These are phyloP conservation scores for Murraya paniculata DNA, from an alignment of 345 rosid species.

Conservation along the genomic window DNA sequence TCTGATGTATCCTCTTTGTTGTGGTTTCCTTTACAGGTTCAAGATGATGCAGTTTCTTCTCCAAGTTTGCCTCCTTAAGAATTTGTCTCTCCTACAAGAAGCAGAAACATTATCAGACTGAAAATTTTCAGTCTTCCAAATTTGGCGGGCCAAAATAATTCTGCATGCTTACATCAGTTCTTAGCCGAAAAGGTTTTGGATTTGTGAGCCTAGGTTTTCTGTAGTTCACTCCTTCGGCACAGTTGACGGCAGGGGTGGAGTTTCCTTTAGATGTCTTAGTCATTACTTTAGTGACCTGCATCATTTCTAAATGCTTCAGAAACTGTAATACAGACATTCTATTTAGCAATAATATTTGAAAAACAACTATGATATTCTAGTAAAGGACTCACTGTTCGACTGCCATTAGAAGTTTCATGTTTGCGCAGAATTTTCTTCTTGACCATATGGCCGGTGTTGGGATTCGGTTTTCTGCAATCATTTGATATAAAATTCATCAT, in stretches of 20 bases:
- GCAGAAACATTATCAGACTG: slow-evolving; percentile 12
- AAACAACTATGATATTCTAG: not conserved
- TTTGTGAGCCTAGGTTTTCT: slow-evolving; percentile 73
- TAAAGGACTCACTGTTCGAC: slow-evolving; percentile 35
- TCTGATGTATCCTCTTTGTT: slow-evolving; percentile 30
- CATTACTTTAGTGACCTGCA: slow-evolving; percentile 39
- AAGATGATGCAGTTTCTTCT: slow-evolving; percentile 47
- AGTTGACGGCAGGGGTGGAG: slow-evolving; percentile 19
- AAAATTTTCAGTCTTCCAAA: not conserved
- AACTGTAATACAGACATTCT: not conserved
- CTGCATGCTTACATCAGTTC: slow-evolving; percentile 90
- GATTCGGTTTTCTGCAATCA: slow-evolving; percentile 36
- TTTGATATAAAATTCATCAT: slow-evolving; percentile 13
- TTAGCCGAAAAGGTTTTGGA: slow-evolving; percentile 94
- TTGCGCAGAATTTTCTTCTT: slow-evolving; percentile 39
- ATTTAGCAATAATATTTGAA: not conserved
- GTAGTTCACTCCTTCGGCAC: slow-evolving; percentile 40
- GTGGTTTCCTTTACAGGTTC: slow-evolving; percentile 40
- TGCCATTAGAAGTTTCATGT: slow-evolving; percentile 32
- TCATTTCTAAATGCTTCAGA: slow-evolving; percentile 17
- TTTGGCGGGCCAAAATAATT: slow-evolving; percentile 2
- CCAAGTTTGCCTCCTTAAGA: slow-evolving; percentile 74
- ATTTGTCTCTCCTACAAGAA: slow-evolving; percentile 61
- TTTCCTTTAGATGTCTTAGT: slow-evolving; percentile 40
- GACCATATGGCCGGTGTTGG: not conserved